Evolutionary conservation across 2,329 filamentous ascomycete genomes (phyloP).

Genomic region (Colletotrichum musae): DNA sequence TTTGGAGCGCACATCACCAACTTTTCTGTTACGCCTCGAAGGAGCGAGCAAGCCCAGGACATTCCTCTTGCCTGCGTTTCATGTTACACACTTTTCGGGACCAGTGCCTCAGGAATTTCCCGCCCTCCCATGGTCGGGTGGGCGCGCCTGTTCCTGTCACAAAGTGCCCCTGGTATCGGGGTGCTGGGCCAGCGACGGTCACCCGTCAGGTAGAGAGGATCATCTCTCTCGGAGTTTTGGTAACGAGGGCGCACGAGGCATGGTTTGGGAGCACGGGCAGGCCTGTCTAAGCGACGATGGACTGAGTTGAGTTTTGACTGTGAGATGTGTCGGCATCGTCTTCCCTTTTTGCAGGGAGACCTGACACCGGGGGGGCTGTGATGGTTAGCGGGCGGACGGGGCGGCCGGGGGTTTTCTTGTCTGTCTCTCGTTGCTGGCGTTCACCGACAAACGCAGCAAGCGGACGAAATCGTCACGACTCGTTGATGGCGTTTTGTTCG

Average conservation of each 20-base stretch:
- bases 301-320: not conserved
- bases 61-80: conserved; percentile 26
- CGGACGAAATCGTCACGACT: not conserved
- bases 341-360: conserved; percentile 22
- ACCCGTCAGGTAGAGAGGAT: not conserved
- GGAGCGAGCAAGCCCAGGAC: not conserved
- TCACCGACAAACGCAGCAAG: not conserved
- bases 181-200: not conserved
- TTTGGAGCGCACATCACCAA: not conserved
- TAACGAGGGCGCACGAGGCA: not conserved
- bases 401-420: not conserved
- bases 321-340: conserved; percentile 15
- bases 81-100: conserved; percentile 20
- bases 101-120: conserved; percentile 19
- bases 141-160: conserved; percentile 21
- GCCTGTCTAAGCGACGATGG: conserved; percentile 8
- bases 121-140: not conserved
- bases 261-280: conserved; percentile 22
- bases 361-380: conserved; percentile 24
- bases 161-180: conserved; percentile 16
- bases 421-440: too few relatives aligned
- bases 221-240: not conserved
- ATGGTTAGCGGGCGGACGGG: not conserved
- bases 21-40: not conserved
- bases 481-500: not conserved